Base-by-base conservation (phyloP, 2,329 filamentous ascomycete species). In the Epichloe sylvatica region DNA sequence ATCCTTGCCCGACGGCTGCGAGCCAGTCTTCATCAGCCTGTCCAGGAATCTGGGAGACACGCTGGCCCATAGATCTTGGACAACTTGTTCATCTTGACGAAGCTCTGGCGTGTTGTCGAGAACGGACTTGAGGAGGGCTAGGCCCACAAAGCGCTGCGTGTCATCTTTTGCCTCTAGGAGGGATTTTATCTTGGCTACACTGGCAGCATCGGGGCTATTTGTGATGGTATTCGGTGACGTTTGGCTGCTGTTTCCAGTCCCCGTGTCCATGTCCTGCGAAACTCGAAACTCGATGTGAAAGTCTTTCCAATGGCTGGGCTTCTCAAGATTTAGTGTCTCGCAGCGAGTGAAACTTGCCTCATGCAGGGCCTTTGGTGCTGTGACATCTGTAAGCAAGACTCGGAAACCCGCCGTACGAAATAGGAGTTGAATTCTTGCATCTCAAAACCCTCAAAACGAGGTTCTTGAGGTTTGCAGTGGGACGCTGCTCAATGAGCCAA, bases 101-200 rank as follows among this genome's bases (percentile, higher is more conserved):
- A 80, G 62, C n/a, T 70, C 62, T 21, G 70, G 64, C 5, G 76
- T 74, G 59, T 77, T 80, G 62, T 84, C 80, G 34, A 86, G 70
- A 12, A 82, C 65, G n/a, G 78, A 76, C 57, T 80, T 83, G 46
- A 85, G 70, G 21, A 85, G 70, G 1, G 80, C 78, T 21, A 86
- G 68, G 7, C 80, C 82, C 38, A 84, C 80, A 55, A 86, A 84
- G 57, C 78, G 74, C 19, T 79, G 77, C 0, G 82, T 85, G 59
- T 86, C 81, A 59, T 84, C 75, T 52, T 78, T 80, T 49, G 76
- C 64, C 49, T 69, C 67, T 35, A 86, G 70, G 3, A 84, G 70
- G 1, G 67, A 58, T 54, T 77, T 68, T 48, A 83, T 73, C 56
- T 75, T 76, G 46, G 72, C 64, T 47, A 67, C 49, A 49, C 59